Evolutionary conservation across 345 rosid genomes (phyloP).

Genomic region (Mallotus nudiflorus): DNA sequence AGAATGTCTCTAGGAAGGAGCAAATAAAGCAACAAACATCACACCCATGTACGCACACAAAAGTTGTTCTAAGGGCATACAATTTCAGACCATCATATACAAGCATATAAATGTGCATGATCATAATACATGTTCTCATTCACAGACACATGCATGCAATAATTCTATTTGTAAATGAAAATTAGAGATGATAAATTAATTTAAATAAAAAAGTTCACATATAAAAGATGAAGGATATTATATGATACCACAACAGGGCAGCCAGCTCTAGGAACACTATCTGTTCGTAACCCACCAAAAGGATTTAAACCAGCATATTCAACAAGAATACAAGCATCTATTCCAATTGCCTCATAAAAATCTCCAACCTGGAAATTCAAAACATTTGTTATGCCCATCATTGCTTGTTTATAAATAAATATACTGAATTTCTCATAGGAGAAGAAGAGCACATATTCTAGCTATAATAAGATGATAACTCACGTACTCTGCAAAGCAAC

Average conservation of each 20-base stretch:
- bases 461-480: neutral
- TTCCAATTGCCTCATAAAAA: constrained; percentile 91
- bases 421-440: neutral
- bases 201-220: constrained; percentile 1
- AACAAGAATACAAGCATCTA: constrained; percentile 95
- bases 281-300: constrained; percentile 87
- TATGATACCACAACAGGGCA: constrained; percentile 84
- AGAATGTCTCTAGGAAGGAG: too few relatives aligned
- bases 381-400: constrained; percentile 3
- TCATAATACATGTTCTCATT: neutral
- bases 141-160: neutral
- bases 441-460: neutral
- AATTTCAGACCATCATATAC: neutral
- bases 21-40: neutral
- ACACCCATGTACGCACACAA: neutral
- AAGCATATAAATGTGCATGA: neutral
- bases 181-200: neutral
- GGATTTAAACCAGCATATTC: constrained; percentile 98
- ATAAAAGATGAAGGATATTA: neutral
- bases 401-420: neutral
- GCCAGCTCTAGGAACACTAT: constrained; percentile 91
- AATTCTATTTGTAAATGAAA: too few relatives aligned
- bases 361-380: constrained; percentile 74
- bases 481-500: constrained; percentile 89
- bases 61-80: neutral